These are phyloP conservation scores for Neopestalotiopsis sp. DNA, from an alignment of 2,329 filamentous ascomycete genomes.

Conservation along the genomic window DNA sequence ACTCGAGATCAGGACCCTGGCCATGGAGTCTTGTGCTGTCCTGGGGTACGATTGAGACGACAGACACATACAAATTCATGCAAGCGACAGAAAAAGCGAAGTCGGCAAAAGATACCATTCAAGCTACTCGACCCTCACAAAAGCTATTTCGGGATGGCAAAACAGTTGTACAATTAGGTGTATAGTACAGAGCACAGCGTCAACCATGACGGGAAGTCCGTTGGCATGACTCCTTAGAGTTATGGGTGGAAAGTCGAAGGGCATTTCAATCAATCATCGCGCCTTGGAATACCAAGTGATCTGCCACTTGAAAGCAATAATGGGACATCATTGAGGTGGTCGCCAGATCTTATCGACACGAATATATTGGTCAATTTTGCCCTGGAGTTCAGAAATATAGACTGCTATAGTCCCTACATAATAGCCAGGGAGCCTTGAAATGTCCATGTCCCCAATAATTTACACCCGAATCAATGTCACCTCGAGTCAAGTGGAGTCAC, in stretches of 20 bases:
- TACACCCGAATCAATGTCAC: background rate
- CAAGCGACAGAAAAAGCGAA: background rate
- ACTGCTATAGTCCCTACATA: no score
- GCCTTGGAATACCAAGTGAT: no score
- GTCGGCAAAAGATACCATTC: background rate
- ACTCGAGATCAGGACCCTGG: background rate
- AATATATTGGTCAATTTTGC: background rate
- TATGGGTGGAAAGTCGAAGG: background rate
- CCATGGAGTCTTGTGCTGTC: background rate
- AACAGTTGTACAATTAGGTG: background rate
- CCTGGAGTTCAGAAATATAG: no score
- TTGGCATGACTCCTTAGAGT: background rate
- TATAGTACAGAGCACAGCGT: background rate
- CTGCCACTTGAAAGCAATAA: background rate
- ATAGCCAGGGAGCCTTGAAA: no score
- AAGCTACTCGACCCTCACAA: background rate
- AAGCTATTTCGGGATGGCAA: background rate
- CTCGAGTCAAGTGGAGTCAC: conserved; percentile 10
- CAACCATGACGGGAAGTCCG: background rate
- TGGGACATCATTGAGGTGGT: background rate
- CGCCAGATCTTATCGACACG: no score
- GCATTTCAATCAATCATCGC: background rate
- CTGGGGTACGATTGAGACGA: background rate
- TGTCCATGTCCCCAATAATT: background rate
- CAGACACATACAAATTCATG: background rate